These are phyloP conservation scores for Reutealis trisperma DNA, from an alignment of 345 rosid species.

Conservation along the genomic window DNA sequence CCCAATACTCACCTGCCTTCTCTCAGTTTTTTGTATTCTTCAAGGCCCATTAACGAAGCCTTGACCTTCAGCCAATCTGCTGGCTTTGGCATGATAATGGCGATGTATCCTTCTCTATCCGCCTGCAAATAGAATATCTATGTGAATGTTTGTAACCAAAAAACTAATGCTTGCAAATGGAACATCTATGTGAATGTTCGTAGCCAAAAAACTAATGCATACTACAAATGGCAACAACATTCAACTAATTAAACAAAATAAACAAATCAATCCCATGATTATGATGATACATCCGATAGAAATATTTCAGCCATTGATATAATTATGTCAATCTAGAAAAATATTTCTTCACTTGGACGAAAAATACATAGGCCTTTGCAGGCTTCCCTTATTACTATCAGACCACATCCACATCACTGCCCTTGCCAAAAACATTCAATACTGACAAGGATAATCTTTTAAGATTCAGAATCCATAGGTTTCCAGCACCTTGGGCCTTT, in stretches of 20 bases:
- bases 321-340: neutral
- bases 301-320: neutral
- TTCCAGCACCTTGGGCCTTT: neutral
- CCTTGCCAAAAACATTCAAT: neutral
- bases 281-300: neutral
- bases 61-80: constrained; percentile 76
- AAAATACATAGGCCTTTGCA: neutral
- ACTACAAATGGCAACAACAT: neutral
- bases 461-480: neutral
- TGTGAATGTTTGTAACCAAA: neutral
- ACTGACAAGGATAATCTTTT: neutral
- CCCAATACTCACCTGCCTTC: constrained; percentile 11
- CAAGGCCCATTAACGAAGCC: constrained; percentile 52
- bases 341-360: neutral
- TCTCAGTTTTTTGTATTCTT: constrained; percentile 60
- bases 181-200: neutral
- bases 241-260: neutral
- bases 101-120: constrained; percentile 86
- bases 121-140: constrained; percentile 51
- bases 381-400: neutral
- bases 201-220: neutral
- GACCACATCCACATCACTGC: neutral
- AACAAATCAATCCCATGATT: constrained; percentile 2
- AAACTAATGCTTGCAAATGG: constrained; percentile 47
- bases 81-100: constrained; percentile 87